These are phyloP conservation scores for Metarhizium anisopliae DNA, from an alignment of 2,329 filamentous ascomycete species.

Conservation along the genomic window DNA sequence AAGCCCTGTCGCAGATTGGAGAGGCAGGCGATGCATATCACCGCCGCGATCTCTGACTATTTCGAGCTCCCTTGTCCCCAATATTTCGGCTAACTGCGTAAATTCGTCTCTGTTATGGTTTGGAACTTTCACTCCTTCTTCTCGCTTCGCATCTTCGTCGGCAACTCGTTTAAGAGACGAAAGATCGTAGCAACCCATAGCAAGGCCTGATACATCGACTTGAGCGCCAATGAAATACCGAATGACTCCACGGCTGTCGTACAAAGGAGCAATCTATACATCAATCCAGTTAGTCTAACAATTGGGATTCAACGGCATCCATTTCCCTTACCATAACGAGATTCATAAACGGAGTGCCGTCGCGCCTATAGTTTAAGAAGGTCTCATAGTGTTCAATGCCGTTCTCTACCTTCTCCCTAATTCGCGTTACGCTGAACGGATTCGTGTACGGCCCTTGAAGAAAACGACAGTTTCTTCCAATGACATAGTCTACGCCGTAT, in stretches of 20 bases:
- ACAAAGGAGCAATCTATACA: slow-evolving; percentile 49
- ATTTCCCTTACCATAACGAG: slow-evolving; percentile 49
- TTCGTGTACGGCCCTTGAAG: slow-evolving; percentile 68
- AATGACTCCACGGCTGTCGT: slow-evolving; percentile 56
- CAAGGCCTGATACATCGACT: slow-evolving; percentile 60
- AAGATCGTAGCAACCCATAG: slow-evolving; percentile 56
- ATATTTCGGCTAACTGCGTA: slow-evolving; percentile 57
- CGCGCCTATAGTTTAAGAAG: slow-evolving; percentile 69
- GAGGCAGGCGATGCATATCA: slow-evolving; percentile 43
- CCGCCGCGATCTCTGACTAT: slow-evolving; percentile 54
- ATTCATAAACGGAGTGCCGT: slow-evolving; percentile 71
- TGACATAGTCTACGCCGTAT: slow-evolving; percentile 52
- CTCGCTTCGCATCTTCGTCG: slow-evolving; percentile 4
- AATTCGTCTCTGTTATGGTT: slow-evolving; percentile 48
- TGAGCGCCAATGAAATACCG: slow-evolving; percentile 65
- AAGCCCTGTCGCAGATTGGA: slow-evolving; percentile 2
- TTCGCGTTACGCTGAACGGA: slow-evolving; percentile 48
- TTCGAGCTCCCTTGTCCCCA: slow-evolving; percentile 57
- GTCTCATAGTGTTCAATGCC: slow-evolving; percentile 67
- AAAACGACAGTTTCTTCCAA: slow-evolving; percentile 72
- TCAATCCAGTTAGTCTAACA: slow-evolving; percentile 32
- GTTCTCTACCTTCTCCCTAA: slow-evolving; percentile 50
- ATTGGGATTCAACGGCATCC: not conserved
- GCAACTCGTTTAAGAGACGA: slow-evolving; percentile 47
- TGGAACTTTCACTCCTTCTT: not conserved